Evolutionary conservation across 2,329 filamentous ascomycete species (phyloP).

Genomic region (Monilinia vaccinii-corymbosi): DNA sequence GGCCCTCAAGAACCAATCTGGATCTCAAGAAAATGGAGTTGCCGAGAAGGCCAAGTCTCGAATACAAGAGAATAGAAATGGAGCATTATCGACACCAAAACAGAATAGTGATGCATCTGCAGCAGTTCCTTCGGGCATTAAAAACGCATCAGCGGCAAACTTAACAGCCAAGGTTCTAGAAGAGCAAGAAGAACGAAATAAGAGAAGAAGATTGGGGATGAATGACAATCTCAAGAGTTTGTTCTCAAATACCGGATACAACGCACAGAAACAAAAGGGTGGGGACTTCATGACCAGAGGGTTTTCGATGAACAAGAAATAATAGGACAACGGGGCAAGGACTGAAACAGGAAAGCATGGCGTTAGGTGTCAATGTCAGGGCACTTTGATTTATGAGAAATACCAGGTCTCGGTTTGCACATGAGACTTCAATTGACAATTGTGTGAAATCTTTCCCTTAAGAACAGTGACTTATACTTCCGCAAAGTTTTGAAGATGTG

Average conservation of each 20-base stretch:
- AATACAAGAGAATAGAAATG: constrained; percentile 22
- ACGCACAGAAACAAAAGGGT: constrained; percentile 32
- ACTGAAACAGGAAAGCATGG: neutral
- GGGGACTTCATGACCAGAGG: constrained; percentile 51
- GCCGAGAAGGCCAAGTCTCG: constrained; percentile 19
- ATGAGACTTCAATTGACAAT: neutral
- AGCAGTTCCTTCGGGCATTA: constrained; percentile 51
- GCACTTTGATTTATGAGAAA: neutral
- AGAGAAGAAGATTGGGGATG: constrained; percentile 58
- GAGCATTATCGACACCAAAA: constrained; percentile 12
- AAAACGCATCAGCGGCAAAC: constrained; percentile 77
- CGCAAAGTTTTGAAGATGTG: neutral
- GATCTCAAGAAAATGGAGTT: constrained; percentile 22
- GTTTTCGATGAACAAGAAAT: constrained; percentile 40
- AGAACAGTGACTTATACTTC: neutral
- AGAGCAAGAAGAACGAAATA: constrained; percentile 77
- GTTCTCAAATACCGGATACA: constrained; percentile 38
- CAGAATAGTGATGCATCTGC: constrained; percentile 29
- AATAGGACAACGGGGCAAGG: neutral
- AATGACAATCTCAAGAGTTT: constrained; percentile 47
- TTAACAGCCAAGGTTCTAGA: constrained; percentile 79
- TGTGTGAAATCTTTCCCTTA: neutral
- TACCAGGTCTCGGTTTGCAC: neutral
- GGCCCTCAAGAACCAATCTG: constrained; percentile 16
- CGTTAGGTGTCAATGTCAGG: neutral